phyloP scores from a whole-genome alignment of 2,329 filamentous ascomycete species.

The Colletotrichum horii region DNA sequence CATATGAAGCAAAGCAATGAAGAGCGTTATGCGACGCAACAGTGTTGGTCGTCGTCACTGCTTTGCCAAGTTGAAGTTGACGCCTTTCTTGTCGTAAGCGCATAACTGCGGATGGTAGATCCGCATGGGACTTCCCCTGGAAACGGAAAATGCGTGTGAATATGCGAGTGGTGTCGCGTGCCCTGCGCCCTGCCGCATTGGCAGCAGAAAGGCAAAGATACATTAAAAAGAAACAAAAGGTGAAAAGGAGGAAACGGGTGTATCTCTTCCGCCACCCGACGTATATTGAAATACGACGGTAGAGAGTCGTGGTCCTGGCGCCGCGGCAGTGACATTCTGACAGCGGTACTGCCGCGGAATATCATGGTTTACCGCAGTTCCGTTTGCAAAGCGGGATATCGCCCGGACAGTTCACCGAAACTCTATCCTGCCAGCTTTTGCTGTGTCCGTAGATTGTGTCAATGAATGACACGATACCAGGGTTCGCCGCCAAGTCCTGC shows the following conservation, averaged over 20 bases:
- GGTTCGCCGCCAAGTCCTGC: neutral
- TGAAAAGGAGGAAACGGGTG: neutral
- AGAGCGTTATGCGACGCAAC: neutral
- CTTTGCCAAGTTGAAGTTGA: neutral
- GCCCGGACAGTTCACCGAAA: neutral
- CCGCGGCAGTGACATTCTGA: neutral
- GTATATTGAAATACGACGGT: neutral
- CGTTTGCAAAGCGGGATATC: neutral
- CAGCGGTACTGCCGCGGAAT: neutral
- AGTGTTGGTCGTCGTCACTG: neutral
- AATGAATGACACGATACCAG: neutral
- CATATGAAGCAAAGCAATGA: neutral
- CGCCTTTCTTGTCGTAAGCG: neutral
- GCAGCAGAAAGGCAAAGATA: neutral
- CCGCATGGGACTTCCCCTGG: constrained; percentile 1
- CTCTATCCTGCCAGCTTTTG: neutral
- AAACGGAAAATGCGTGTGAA: neutral
- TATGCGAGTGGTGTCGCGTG: neutral
- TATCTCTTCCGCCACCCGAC: neutral
- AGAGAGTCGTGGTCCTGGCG: neutral
- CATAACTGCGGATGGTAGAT: neutral
- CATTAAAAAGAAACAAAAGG: neutral
- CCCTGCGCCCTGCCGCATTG: neutral
- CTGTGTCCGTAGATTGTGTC: neutral
- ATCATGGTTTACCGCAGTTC: neutral